Evolutionary conservation across 352 stramenopile genomes (phyloP).

Genomic region (Globisporangium polare): DNA sequence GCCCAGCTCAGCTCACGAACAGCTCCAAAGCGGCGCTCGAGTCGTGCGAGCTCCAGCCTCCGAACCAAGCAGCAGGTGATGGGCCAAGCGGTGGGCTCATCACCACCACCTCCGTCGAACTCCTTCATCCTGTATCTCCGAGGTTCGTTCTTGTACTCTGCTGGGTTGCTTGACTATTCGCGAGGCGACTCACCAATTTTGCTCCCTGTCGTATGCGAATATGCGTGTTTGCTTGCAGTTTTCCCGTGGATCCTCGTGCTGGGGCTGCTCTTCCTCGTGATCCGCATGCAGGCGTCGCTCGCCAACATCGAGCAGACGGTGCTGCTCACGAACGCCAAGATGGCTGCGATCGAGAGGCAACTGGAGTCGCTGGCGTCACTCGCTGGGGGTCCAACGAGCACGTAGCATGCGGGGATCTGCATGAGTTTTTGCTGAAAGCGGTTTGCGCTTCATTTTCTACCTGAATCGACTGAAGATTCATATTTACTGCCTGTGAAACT

Average conservation of each 20-base stretch:
- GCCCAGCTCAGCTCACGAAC: neutral
- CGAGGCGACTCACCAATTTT: neutral
- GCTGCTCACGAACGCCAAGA: slow-evolving; percentile 31
- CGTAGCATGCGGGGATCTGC: neutral
- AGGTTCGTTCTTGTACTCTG: slow-evolving; percentile 6
- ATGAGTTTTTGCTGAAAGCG: neutral
- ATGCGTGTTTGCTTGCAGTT: slow-evolving; percentile 13
- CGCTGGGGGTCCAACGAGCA: slow-evolving; percentile 22
- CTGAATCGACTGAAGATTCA: slow-evolving; percentile 6
- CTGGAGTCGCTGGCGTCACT: slow-evolving; percentile 13
- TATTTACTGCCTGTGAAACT: slow-evolving; percentile 8
- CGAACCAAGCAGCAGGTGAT: slow-evolving; percentile 1
- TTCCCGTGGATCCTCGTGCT: slow-evolving; percentile 71
- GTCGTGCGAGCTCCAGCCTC: slow-evolving; percentile 9
- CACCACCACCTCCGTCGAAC: slow-evolving; percentile 5
- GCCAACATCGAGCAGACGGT: slow-evolving; percentile 58
- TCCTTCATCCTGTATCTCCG: slow-evolving; percentile 20
- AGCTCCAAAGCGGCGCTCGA: slow-evolving; percentile 10
- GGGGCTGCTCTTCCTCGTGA: slow-evolving; percentile 51
- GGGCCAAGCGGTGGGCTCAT: neutral
- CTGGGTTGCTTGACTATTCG: neutral
- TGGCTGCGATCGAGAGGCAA: slow-evolving; percentile 31
- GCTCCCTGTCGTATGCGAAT: neutral
- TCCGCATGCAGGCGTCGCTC: slow-evolving; percentile 54
- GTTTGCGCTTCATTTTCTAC: neutral